Percentiles rank a stretch among this genome's conserved stretches.
These are phyloP conservation scores for Jamesozyma jinghongensis DNA, from an alignment of 805 yeast genomes.

Conservation along the genomic window DNA sequence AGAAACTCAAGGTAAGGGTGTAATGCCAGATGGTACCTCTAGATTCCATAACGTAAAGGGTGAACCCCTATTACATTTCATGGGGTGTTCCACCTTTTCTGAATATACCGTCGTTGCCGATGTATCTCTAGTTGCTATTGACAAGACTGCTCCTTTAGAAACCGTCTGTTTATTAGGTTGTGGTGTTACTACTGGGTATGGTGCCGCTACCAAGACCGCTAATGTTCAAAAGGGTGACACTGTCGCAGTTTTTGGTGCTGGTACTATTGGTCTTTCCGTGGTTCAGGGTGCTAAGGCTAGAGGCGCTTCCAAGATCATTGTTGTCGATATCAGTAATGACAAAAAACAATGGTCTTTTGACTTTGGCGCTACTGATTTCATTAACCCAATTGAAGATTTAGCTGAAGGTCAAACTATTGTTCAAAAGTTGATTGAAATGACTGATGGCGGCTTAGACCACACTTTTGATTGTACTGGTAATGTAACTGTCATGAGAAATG, in stretches of 20 bases:
- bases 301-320: slow-evolving; percentile 73
- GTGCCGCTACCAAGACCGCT: slow-evolving; percentile 94
- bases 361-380: slow-evolving; percentile 93
- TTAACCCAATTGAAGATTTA: slow-evolving; percentile 66
- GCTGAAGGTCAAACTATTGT: slow-evolving; percentile 70
- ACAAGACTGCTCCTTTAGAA: slow-evolving; percentile 74
- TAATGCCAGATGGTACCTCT: slow-evolving; percentile 96
- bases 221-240: slow-evolving; percentile 79
- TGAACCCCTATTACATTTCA: slow-evolving; percentile 76
- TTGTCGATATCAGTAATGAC: slow-evolving; percentile 75
- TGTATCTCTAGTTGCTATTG: slow-evolving; percentile 88
- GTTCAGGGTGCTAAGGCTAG: slow-evolving; percentile 88
- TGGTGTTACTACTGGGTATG: slow-evolving; percentile 97
- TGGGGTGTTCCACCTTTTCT: slow-evolving; percentile 97
- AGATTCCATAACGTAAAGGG: slow-evolving; percentile 80
- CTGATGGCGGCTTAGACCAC: slow-evolving; percentile 95
- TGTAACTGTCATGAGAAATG: slow-evolving; percentile 87
- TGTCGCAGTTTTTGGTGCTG: slow-evolving; percentile 96
- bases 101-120: slow-evolving; percentile 98
- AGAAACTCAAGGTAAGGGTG: slow-evolving; percentile 96
- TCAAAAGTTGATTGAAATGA: slow-evolving; percentile 72
- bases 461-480: slow-evolving; percentile 99
- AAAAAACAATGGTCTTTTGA: slow-evolving; percentile 79
- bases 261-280: slow-evolving; percentile 93
- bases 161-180: slow-evolving; percentile 91